Percentiles rank a stretch among this genome's conserved stretches.
These are phyloP conservation scores for Bonia amplexicaulis DNA, from an alignment of 176 grass and related monocot genomes.

Conservation along the genomic window DNA sequence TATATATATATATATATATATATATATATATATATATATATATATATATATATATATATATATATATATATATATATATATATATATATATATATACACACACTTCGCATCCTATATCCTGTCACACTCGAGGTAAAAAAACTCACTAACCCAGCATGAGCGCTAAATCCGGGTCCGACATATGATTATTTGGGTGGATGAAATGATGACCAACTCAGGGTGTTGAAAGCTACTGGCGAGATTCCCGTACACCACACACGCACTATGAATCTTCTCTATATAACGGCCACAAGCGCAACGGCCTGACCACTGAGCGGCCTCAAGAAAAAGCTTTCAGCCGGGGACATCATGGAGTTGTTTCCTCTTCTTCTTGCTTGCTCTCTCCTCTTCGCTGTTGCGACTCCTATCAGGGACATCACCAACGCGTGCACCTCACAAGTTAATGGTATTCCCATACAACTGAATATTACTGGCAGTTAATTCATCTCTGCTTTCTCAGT, in stretches of 20 bases:
- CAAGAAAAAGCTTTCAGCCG: constrained; percentile 1
- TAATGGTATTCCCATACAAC: constrained; percentile 26
- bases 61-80: too few relatives aligned
- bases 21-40: too few relatives aligned
- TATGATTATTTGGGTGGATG: not conserved
- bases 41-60: too few relatives aligned
- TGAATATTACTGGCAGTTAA: not conserved
- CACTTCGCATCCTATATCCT: not conserved
- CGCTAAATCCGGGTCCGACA: too few relatives aligned
- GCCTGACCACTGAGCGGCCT: not conserved
- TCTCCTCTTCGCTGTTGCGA: constrained; percentile 37
- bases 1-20: too few relatives aligned
- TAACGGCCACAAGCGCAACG: constrained; percentile 13
- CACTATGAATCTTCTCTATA: not conserved
- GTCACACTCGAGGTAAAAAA: not conserved
- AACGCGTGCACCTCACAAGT: constrained; percentile 42
- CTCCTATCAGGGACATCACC: constrained; percentile 30
- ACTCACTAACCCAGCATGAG: not conserved
- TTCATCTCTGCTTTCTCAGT: not conserved
- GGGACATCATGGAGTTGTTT: constrained; percentile 30
- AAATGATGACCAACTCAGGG: not conserved
- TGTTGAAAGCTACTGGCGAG: constrained; percentile 11
- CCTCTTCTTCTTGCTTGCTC: constrained; percentile 31
- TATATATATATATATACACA: too few relatives aligned
- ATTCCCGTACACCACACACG: not conserved